Base-by-base conservation (phyloP, 768 basidiomycete genomes). In the Boletus subcaerulescens region DNA sequence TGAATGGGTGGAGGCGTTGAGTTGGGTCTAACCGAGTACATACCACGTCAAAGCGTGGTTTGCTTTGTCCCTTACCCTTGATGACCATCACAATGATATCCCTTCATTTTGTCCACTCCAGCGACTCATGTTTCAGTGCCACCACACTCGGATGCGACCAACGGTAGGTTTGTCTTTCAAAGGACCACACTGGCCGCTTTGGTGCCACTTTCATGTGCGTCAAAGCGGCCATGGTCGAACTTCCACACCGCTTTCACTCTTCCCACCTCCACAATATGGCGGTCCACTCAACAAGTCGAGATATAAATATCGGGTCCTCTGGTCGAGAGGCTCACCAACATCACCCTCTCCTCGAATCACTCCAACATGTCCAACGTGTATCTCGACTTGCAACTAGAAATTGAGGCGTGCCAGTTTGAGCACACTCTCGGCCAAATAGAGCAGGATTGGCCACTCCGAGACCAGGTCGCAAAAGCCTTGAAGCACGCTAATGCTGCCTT, bases 401-500 rank as follows among this genome's bases (percentile, higher is more conserved):
- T 12, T 8, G 33, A 45, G 4, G 41, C 41, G 1, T 61, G 42
- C 53, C 40, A 48, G 10, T 38, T 53, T 17, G 55, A 66, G 2
- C 29, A 44, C 2, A 2, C 52, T 5, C 17, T 49, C 20, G 5
- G 8, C 3, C 39, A 54, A n/a, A 18, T 55, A 9, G 33, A 53
- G 2, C 45, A 50, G 22, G 2, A 49, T 0, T 29, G 15, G 14
- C 1, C 26, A 7, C 18, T 17, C 13, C 52, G 49, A 11, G 50
- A 50, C 0, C 48, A 31, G 13, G 48, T 69, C 35, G 18, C 51
- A 2, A 18, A 1, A 1, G 44, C 46, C 13, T 48, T 67, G 44
- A 38, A n/a, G 12, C 52, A 57, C 18, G 59, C 59, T 39, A 59
- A 44, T 5, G 48, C 41, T 15, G 59, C 56, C 3, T 59, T 67